Base-by-base conservation (phyloP, 75 land plant species). In the Pinus taeda region DNA sequence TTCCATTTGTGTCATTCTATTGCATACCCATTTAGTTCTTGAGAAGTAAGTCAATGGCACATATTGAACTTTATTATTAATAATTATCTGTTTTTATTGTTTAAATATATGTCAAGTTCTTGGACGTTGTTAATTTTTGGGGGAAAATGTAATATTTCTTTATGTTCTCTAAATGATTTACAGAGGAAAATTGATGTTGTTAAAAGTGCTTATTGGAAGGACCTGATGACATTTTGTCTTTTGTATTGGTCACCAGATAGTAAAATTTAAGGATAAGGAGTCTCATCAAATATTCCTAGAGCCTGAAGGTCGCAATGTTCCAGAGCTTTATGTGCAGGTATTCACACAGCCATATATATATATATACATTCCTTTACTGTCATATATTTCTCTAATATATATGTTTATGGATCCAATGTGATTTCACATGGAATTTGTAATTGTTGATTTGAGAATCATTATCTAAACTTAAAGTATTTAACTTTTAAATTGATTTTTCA, bases 261-360 rank as follows among this genome's bases (percentile, higher is more conserved):
- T 96, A 15, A 85, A 94, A 74, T 96, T 96, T 86, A 83, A 92
- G 71, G 97, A 94, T 71, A 96, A 96, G 79, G 97, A 96, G 21
- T 91, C 97, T 49, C 99, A 96, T 86, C 99, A 96, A 70, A 96
- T 96, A 67, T 96, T 96, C 85, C 86, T 96, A 73, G 99, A 96
- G 85, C 99, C 97, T 30, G 99, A 96, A 77, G 99, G 99, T 57
- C 90, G 99, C 59, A 92, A 61, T 81, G 94, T 96, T 39, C 99
- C 99, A 59, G 99, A 96, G 76, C 86, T 86, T 45, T 86, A 86
- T 77, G 88, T 86, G 15, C 88, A 86, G 88, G 88, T 83, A 60
- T 26, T 26, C 26, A 26, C 26, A 26, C 26, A 26, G 0, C 26
- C 26, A 26, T 26, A 0, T 26, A 26, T 26, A 26, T 26, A 26